Evolutionary conservation across 768 basidiomycete species (phyloP).

Genomic region (Ramaria rubella): DNA sequence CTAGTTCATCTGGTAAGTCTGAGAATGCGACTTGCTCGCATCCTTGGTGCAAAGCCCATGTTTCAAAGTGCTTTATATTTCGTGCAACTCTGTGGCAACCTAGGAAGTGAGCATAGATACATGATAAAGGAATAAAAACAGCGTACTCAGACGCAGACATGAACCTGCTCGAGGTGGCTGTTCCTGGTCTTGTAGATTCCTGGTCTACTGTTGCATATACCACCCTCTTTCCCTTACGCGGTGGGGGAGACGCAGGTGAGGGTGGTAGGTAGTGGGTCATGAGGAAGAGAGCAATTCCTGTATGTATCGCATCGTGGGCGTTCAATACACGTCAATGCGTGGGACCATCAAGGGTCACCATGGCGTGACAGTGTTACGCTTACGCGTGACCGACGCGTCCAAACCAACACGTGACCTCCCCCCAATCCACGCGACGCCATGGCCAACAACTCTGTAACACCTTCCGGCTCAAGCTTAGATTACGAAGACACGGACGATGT

Average conservation of each 20-base stretch:
- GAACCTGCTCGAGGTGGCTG: conserved; percentile 16
- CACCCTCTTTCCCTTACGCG: neutral
- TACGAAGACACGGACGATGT: neutral
- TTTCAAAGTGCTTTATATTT: conserved; percentile 43
- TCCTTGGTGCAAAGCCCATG: conserved; percentile 42
- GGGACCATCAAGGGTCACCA: too few species aligned
- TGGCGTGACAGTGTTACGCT: neutral
- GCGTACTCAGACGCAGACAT: conserved; percentile 45
- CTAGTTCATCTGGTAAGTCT: conserved; percentile 38
- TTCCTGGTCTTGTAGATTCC: neutral
- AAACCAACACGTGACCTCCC: conserved; percentile 4
- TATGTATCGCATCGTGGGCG: neutral
- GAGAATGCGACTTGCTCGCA: conserved; percentile 43
- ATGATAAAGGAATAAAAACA: neutral
- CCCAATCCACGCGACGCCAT: neutral
- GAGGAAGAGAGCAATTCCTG: conserved; percentile 1
- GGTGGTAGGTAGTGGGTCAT: conserved; percentile 8
- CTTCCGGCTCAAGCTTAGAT: neutral
- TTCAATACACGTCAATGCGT: neutral
- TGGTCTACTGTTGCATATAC: neutral
- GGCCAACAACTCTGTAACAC: neutral
- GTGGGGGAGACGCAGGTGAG: conserved; percentile 6
- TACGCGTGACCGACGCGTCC: conserved; percentile 1
- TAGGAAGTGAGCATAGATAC: neutral
- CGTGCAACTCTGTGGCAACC: conserved; percentile 38